Conservation (phyloP, 495 filamentous ascomycete species). For the Astrocystis sublimbata region DNA sequence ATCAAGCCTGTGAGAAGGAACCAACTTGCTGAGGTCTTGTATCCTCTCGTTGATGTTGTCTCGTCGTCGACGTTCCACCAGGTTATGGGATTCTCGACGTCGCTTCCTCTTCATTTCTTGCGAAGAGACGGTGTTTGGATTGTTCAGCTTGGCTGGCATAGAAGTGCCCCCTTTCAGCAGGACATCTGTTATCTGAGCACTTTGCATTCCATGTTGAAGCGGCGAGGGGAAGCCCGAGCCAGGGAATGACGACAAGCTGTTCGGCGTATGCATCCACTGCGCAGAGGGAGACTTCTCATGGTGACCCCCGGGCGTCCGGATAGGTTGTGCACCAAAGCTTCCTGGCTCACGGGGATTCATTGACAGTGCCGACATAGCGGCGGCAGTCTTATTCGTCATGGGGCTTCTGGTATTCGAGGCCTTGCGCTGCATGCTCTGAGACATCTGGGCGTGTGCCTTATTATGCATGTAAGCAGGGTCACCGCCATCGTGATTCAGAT, state of each 20-base stretch:
- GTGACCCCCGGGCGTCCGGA: slow-evolving; percentile 62
- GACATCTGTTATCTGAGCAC: slow-evolving; percentile 51
- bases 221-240: slow-evolving; percentile 82
- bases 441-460: slow-evolving; percentile 55
- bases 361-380: slow-evolving; percentile 39
- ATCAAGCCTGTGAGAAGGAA: slow-evolving; percentile 88
- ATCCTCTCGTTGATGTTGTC: slow-evolving; percentile 99
- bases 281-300: slow-evolving; percentile 81
- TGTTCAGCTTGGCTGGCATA: slow-evolving; percentile 56
- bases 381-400: slow-evolving; percentile 71
- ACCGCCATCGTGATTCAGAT: slow-evolving; percentile 55
- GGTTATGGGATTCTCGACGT: slow-evolving; percentile 90
- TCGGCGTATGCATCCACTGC: slow-evolving; percentile 76
- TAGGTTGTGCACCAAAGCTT: slow-evolving; percentile 71
- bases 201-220: slow-evolving; percentile 48
- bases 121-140: slow-evolving; percentile 56
- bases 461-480: slow-evolving; percentile 58
- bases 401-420: slow-evolving; percentile 71
- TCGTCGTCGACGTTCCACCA: slow-evolving; percentile 89
- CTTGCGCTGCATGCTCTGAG: slow-evolving; percentile 66
- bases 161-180: slow-evolving; percentile 56
- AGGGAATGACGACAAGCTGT: slow-evolving; percentile 73
- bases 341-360: slow-evolving; percentile 41
- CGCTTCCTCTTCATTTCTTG: slow-evolving; percentile 92
- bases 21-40: slow-evolving; percentile 90